phyloP scores from a whole-genome alignment of 257 asterid genomes.

The Solanum chilense region DNA sequence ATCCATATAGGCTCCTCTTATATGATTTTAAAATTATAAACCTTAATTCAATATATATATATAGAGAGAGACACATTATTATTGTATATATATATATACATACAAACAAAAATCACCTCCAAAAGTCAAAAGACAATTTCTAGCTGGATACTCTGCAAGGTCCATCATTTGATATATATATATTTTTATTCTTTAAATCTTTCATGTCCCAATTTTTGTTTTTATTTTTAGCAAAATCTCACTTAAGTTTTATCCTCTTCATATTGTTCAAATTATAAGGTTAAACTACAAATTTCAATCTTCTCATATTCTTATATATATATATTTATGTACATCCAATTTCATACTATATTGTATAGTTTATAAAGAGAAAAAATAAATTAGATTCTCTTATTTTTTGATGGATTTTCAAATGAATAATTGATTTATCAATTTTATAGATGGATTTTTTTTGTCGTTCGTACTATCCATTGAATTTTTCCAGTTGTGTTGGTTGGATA shows the following conservation, averaged over 20 bases:
- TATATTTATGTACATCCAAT: neutral
- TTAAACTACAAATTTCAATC: neutral
- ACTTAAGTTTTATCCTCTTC: neutral
- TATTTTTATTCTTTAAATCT: neutral
- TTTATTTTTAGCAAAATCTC: neutral
- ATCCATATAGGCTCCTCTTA: conserved; percentile 84
- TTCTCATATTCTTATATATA: neutral
- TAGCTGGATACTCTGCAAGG: neutral
- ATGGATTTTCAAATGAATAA: neutral
- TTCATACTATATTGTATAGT: neutral
- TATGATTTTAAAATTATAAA: neutral
- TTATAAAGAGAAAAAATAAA: neutral
- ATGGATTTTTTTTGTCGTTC: neutral
- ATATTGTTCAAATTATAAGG: neutral
- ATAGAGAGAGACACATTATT: neutral
- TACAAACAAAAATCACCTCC: neutral
- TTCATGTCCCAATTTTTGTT: neutral
- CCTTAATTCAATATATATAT: neutral
- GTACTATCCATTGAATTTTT: no score
- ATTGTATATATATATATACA: neutral
- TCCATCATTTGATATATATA: neutral
- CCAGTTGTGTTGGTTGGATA: neutral
- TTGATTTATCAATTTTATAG: neutral
- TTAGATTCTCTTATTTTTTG: neutral
- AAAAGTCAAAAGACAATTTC: conserved; percentile 26